These are phyloP conservation scores for Tolypocladium album DNA, from an alignment of 2,329 filamentous ascomycete species.

Conservation along the genomic window DNA sequence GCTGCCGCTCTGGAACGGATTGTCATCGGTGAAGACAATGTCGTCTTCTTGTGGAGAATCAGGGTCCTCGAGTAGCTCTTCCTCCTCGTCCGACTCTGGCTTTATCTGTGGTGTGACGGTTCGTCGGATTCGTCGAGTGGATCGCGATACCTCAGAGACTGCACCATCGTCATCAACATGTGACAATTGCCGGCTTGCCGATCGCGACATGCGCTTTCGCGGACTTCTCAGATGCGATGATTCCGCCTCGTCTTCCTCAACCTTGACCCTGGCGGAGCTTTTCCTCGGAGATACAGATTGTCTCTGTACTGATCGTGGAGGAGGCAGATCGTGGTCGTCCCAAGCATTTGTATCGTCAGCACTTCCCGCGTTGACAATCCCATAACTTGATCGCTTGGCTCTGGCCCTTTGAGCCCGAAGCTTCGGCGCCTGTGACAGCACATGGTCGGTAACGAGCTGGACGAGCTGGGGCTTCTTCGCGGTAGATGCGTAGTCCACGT, in stretches of 20 bases:
- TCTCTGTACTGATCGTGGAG: constrained; percentile 36
- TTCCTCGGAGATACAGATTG: constrained; percentile 47
- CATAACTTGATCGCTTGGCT: constrained; percentile 77
- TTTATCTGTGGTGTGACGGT: constrained; percentile 43
- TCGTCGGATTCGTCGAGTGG: constrained; percentile 39
- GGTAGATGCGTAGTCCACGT: constrained; percentile 72
- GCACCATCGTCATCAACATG: constrained; percentile 33
- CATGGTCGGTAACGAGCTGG: constrained; percentile 67
- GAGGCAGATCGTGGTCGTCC: constrained; percentile 46
- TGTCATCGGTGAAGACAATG: constrained; percentile 75
- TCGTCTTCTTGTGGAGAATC: constrained; percentile 5
- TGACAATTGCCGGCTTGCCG: constrained; percentile 42
- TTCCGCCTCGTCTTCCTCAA: constrained; percentile 35
- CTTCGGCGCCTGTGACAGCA: constrained; percentile 68
- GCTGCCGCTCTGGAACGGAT: constrained; percentile 85
- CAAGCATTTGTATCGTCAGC: constrained; percentile 55
- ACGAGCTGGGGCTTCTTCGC: constrained; percentile 89
- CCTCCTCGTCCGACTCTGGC: constrained; percentile 39
- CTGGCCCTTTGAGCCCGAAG: constrained; percentile 64
- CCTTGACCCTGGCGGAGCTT: constrained; percentile 39
- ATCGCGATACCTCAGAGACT: constrained; percentile 24
- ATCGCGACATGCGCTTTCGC: constrained; percentile 43
- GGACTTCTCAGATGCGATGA: constrained; percentile 31
- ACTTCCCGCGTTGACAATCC: constrained; percentile 61
- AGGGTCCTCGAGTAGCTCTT: constrained; percentile 23